These are phyloP conservation scores for Phytophthora gonapodyides DNA, from an alignment of 352 stramenopile genomes.

Conservation along the genomic window DNA sequence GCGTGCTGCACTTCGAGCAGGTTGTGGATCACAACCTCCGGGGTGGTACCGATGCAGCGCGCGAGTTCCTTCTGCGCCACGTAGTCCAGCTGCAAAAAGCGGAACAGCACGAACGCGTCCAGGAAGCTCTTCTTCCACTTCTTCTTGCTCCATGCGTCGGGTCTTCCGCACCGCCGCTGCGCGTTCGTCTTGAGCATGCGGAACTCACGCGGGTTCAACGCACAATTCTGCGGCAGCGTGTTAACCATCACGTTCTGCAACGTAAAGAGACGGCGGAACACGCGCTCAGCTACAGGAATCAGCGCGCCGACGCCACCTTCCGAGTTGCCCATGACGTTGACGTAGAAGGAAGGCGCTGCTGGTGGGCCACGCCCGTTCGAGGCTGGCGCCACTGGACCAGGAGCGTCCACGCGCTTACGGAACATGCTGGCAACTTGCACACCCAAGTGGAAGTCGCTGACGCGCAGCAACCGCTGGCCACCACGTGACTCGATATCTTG, in stretches of 20 bases:
- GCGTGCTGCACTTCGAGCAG: conserved; percentile 84
- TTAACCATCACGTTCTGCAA: conserved; percentile 92
- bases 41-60: conserved; percentile 87
- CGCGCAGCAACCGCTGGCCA: conserved; percentile 78
- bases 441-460: conserved; percentile 84
- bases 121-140: conserved; percentile 92
- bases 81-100: conserved; percentile 84
- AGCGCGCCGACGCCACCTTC: conserved; percentile 80
- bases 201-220: conserved; percentile 87
- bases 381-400: conserved; percentile 9
- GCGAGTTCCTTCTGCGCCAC: conserved; percentile 89
- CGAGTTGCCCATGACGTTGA: conserved; percentile 80
- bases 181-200: conserved; percentile 76
- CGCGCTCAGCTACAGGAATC: conserved; percentile 75
- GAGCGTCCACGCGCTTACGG: conserved; percentile 61
- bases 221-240: conserved; percentile 83
- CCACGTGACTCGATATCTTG: conserved; percentile 87
- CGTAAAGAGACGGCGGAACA: conserved; percentile 88
- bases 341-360: conserved; percentile 44
- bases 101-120: conserved; percentile 79
- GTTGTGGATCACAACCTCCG: conserved; percentile 88
- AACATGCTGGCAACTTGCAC: conserved; percentile 81
- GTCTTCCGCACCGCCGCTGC: conserved; percentile 56
- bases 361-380: conserved; percentile 22
- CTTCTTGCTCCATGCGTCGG: conserved; percentile 86